Percentiles rank a stretch among this genome's conserved stretches.
Evolutionary conservation across 2,329 filamentous ascomycete genomes (phyloP).

Genomic region (Neopestalotiopsis sp.): DNA sequence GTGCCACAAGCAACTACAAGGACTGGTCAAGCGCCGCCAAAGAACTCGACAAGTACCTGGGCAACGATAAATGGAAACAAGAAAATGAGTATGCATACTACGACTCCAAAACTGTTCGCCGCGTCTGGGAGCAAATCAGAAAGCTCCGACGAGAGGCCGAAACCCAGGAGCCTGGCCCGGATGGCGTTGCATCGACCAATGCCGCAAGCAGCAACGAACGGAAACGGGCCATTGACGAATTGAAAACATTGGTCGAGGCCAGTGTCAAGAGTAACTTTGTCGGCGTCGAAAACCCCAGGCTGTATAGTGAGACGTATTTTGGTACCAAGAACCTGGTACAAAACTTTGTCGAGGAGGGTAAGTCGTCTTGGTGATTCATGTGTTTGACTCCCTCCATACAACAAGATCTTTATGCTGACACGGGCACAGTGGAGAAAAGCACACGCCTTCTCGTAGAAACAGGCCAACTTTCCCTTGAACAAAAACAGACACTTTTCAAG

Average conservation of each 20-base stretch:
- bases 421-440: slow-evolving; percentile 60
- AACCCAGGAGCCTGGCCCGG: slow-evolving; percentile 42
- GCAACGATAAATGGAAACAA: slow-evolving; percentile 80
- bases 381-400: background rate
- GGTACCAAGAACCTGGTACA: slow-evolving; percentile 96
- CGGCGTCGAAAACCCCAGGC: slow-evolving; percentile 86
- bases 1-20: slow-evolving; percentile 73
- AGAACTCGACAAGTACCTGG: slow-evolving; percentile 79
- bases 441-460: slow-evolving; percentile 73
- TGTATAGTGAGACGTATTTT: slow-evolving; percentile 98
- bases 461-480: slow-evolving; percentile 68
- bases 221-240: slow-evolving; percentile 69
- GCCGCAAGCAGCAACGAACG: slow-evolving; percentile 40
- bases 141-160: slow-evolving; percentile 67
- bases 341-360: slow-evolving; percentile 84
- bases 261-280: slow-evolving; percentile 98
- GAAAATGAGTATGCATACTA: slow-evolving; percentile 84
- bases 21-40: slow-evolving; percentile 85
- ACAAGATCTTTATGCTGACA: background rate
- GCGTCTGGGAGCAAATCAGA: slow-evolving; percentile 77
- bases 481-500: slow-evolving; percentile 84
- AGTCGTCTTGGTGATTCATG: slow-evolving; percentile 28
- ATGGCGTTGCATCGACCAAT: slow-evolving; percentile 33
- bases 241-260: slow-evolving; percentile 80
- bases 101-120: slow-evolving; percentile 80